Conservation (phyloP, 2,329 filamentous ascomycete genomes). For the Xylariales sp. region DNA sequence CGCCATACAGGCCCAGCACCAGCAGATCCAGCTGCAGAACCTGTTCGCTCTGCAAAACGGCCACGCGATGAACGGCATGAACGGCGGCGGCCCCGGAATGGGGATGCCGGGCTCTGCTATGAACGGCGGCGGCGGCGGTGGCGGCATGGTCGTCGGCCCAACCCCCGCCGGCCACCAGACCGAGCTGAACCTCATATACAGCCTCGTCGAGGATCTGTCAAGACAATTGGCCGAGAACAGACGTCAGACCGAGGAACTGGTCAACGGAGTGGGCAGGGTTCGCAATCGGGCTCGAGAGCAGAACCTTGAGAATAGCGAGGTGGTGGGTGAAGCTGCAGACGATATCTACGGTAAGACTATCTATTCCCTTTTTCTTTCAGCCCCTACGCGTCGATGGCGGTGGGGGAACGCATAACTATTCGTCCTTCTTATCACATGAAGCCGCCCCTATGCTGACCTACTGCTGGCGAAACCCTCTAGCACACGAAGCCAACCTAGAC, state of each 20-base stretch:
- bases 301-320: conserved; percentile 52
- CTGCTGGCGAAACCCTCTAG: conserved; percentile 36
- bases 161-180: conserved; percentile 65
- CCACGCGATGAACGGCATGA: conserved; percentile 7
- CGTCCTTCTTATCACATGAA: not conserved
- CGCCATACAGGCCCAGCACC: conserved; percentile 6
- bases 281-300: conserved; percentile 50
- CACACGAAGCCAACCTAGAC: conserved; percentile 56
- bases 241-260: conserved; percentile 58
- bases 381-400: too few relatives aligned
- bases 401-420: too few relatives aligned
- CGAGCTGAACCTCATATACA: conserved; percentile 64
- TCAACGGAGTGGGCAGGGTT: conserved; percentile 58
- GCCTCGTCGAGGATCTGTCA: conserved; percentile 63
- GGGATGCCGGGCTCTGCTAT: conserved; percentile 25
- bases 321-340: conserved; percentile 51
- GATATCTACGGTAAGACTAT: conserved; percentile 48
- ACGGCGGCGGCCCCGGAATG: conserved; percentile 10
- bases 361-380: not conserved
- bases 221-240: conserved; percentile 59
- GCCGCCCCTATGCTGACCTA: conserved; percentile 6
- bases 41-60: conserved; percentile 2
- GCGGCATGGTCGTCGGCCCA: conserved; percentile 44
- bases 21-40: conserved; percentile 7
- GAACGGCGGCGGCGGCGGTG: conserved; percentile 32